Percentiles rank a stretch among this genome's conserved stretches.
phyloP scores from a whole-genome alignment of 202 grass and related monocot species.

The Dendrocalamus latiflorus region DNA sequence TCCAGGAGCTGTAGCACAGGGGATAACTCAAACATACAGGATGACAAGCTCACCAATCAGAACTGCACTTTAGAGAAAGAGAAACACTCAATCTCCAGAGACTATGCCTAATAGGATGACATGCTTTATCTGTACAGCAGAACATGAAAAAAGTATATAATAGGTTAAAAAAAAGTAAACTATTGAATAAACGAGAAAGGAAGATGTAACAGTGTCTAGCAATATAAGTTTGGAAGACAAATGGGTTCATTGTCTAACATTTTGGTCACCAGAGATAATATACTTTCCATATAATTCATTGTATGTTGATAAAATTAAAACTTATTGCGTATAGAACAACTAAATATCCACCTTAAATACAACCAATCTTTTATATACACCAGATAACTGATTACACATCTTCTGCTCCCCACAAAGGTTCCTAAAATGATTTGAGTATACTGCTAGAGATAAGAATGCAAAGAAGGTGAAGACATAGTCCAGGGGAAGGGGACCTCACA shows the following conservation, averaged over 20 bases:
- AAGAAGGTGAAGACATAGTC: conserved; percentile 14
- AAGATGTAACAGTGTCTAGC: background rate
- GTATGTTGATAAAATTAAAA: conserved; percentile 16
- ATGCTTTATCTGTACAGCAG: background rate
- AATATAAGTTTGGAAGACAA: background rate
- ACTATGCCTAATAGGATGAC: background rate
- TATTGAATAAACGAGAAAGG: background rate
- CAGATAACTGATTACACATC: conserved; percentile 37
- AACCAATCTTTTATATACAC: conserved; percentile 50
- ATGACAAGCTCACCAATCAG: background rate
- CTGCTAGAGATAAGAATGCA: conserved; percentile 30
- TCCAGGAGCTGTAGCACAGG: background rate
- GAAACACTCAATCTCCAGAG: background rate
- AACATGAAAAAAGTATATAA: background rate
- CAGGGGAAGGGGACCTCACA: background rate
- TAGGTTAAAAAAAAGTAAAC: background rate
- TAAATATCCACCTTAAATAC: conserved; percentile 34
- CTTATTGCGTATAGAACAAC: conserved; percentile 25
- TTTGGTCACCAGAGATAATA: conserved; percentile 11
- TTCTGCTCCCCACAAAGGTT: conserved; percentile 26
- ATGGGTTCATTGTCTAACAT: background rate
- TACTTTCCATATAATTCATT: conserved; percentile 19
- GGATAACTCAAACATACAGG: background rate
- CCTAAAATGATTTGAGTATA: conserved; percentile 44
- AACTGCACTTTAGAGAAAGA: background rate